A percentile compares a stretch with the other conserved stretches of the same genome.
Conservation (phyloP, 345 rosid genomes). For the Euphorbia peplus region DNA sequence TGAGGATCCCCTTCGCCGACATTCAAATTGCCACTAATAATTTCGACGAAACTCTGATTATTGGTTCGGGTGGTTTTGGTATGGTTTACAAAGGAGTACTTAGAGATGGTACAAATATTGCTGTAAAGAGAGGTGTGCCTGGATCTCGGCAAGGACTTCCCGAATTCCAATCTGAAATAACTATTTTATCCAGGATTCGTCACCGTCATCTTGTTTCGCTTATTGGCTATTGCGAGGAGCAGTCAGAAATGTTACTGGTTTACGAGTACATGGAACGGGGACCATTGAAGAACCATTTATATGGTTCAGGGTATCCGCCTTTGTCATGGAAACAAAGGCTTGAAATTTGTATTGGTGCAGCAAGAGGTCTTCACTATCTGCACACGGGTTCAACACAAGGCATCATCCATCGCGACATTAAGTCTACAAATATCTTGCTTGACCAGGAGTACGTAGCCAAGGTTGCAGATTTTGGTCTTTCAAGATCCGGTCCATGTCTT, state of each 20-base stretch:
- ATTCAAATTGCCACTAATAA: constrained; percentile 65
- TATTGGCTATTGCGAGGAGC: constrained; percentile 90
- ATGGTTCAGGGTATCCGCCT: constrained; percentile 56
- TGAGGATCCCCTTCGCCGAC: constrained; percentile 76
- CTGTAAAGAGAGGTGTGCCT: constrained; percentile 85
- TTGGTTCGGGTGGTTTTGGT: constrained; percentile 94
- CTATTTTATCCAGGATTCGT: constrained; percentile 74
- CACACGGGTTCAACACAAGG: constrained; percentile 96
- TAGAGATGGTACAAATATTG: constrained; percentile 69
- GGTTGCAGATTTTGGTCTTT: constrained; percentile 98
- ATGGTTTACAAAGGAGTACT: constrained; percentile 88
- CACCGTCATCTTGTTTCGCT: constrained; percentile 93
- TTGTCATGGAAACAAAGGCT: constrained; percentile 93
- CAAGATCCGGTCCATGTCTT: constrained; percentile 89
- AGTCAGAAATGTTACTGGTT: constrained; percentile 87
- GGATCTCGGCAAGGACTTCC: constrained; percentile 97
- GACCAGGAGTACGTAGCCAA: constrained; percentile 59
- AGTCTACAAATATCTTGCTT: constrained; percentile 84
- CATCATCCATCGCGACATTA: constrained; percentile 93
- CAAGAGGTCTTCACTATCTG: constrained; percentile 90
- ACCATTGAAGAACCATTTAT: constrained; percentile 76
- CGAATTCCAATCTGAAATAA: constrained; percentile 86
- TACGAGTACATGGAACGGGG: constrained; percentile 97
- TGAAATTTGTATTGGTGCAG: constrained; percentile 86
- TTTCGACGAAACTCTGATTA: constrained; percentile 61